These are phyloP conservation scores for Ceratocystiopsis minuta DNA, from an alignment of 2,329 filamentous ascomycete genomes.

Conservation along the genomic window DNA sequence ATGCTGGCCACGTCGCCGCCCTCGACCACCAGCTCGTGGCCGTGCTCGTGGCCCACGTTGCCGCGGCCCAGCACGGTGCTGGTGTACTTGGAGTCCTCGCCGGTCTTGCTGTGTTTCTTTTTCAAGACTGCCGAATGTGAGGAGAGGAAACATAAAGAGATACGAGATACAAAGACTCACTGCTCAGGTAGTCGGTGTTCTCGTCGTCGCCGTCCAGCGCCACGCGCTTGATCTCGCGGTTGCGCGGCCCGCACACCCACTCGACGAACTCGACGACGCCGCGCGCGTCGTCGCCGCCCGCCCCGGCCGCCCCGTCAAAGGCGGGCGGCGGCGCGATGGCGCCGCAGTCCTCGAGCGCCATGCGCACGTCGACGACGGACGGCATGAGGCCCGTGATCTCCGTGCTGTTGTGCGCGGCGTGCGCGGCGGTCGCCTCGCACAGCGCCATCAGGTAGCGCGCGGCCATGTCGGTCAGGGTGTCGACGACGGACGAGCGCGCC, in stretches of 20 bases:
- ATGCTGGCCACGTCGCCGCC: conserved; percentile 54
- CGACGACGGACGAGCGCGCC: conserved; percentile 63
- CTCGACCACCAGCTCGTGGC: conserved; percentile 53
- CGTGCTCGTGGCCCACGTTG: conserved; percentile 47
- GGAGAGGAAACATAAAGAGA: neutral
- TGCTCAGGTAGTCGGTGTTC: conserved; percentile 51
- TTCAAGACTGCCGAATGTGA: conserved; percentile 45
- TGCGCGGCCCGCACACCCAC: conserved; percentile 59
- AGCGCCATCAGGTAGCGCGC: conserved; percentile 64
- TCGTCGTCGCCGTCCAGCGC: conserved; percentile 51
- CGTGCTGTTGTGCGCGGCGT: conserved; percentile 50
- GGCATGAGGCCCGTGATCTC: conserved; percentile 46
- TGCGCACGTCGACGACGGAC: conserved; percentile 59
- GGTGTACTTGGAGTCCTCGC: conserved; percentile 70
- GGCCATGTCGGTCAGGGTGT: conserved; percentile 74
- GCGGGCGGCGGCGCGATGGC: conserved; percentile 57
- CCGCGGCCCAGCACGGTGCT: conserved; percentile 66
- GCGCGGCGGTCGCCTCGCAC: conserved; percentile 50
- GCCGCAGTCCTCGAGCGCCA: conserved; percentile 70
- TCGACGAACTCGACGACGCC: conserved; percentile 62
- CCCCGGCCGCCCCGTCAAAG: conserved; percentile 3
- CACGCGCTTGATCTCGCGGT: conserved; percentile 65
- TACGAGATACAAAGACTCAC: conserved; percentile 28
- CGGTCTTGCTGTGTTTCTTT: conserved; percentile 80
- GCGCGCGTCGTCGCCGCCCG: conserved; percentile 46